phyloP scores from a whole-genome alignment of 805 yeast species.

The Metschnikowia hibisci region DNA sequence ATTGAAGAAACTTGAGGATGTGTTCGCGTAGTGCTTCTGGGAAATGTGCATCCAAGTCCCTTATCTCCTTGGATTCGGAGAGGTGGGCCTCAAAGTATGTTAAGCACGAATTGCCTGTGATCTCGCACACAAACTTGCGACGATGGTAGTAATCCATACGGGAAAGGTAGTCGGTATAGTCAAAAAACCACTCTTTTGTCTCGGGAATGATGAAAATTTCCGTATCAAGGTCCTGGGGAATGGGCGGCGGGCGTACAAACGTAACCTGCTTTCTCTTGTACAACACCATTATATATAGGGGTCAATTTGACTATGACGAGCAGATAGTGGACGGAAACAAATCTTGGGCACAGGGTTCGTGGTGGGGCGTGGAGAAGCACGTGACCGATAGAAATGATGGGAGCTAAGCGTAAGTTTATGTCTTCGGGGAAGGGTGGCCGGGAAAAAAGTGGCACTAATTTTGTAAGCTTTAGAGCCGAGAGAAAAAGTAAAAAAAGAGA shows the following conservation, averaged over 20 bases:
- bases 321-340: not conserved
- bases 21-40: constrained; percentile 94
- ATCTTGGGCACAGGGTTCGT: not conserved
- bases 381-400: not conserved
- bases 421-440: not conserved
- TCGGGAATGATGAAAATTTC: constrained; percentile 79
- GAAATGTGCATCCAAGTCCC: constrained; percentile 70
- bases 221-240: constrained; percentile 53
- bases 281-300: constrained; percentile 53
- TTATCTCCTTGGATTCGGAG: constrained; percentile 56
- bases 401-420: no score
- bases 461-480: not conserved
- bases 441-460: constrained; percentile 2
- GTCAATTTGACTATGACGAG: not conserved
- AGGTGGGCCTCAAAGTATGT: constrained; percentile 86
- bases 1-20: constrained; percentile 78
- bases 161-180: constrained; percentile 70
- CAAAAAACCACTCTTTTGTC: constrained; percentile 84
- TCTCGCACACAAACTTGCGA: constrained; percentile 88
- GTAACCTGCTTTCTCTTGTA: constrained; percentile 71
- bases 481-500: constrained; percentile 1
- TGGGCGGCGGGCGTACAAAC: constrained; percentile 51
- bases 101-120: constrained; percentile 88
- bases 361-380: not conserved
- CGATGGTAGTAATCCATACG: constrained; percentile 69